Base-by-base conservation (phyloP, 2,329 filamentous ascomycete genomes). In the Drechslerella stenobrocha region DNA sequence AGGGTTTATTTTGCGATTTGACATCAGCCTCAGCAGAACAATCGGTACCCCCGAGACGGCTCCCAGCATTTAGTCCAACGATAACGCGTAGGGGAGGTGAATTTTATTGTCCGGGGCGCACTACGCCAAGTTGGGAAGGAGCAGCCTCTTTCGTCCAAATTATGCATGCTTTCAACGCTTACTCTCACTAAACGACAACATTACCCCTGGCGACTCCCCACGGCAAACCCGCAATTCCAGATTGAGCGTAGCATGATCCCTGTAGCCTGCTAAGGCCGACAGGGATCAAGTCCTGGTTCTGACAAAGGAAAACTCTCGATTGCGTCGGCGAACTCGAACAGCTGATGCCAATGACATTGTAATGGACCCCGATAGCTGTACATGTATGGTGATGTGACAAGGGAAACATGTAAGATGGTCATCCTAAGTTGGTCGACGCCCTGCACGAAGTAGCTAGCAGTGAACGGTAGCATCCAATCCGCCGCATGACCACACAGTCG, bases 171-270 rank as follows among this genome's bases (percentile, higher is more conserved):
- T 18, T 20, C 22, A 8, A 18, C 22, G 37, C 37, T 42, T 42
- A 42, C 37, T 42, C 37, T 42, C 37, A 18, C 37, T 13, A 20
- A 42, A 42, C 8, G 13, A 42, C 8, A 18, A 7, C n/a, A n/a
- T n/a, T 42, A 13, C 34, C 37, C 37, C 37, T 42, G 37, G 37
- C 37, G 37, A 5, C 15, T 42, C 9, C 9, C 4, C 37, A 42
- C 37, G 37, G 37, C 37, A 18, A 42, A 42, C 9, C 37, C 37
- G 37, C 37, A 42, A 18, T 42, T 37, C 22, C 37, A 42, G 7
- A 42, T 42, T 18, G 4, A 20, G 15, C 34, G 37, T 42, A 18
- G 7, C 22, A 42, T 42, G 18, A 4, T 20, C 37, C 37, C 18
- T n/a, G 4, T 42, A 13, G 37, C 2, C 37, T 9, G 4, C 15